Evolutionary conservation across 108 stramenopile genomes (phyloP).

Genomic region (Parietichytrium sp.): DNA sequence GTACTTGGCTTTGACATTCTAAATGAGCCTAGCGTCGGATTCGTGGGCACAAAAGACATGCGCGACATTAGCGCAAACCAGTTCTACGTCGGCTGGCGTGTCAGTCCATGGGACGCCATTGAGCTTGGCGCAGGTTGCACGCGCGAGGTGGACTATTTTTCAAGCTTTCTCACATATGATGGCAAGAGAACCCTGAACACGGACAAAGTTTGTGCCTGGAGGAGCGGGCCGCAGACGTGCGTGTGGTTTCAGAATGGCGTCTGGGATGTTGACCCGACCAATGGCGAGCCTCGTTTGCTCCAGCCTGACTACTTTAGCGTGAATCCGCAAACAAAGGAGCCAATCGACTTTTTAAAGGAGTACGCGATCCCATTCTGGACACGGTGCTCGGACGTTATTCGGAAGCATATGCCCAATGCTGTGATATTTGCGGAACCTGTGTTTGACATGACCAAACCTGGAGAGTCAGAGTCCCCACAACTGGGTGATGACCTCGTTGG

Average conservation of each 20-base stretch:
- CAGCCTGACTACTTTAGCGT: neutral
- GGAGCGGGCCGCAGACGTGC: neutral
- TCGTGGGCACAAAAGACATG: slow-evolving; percentile 30
- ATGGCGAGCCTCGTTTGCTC: neutral
- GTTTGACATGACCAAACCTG: slow-evolving; percentile 8
- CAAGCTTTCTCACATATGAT: neutral
- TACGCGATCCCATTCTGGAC: slow-evolving; percentile 33
- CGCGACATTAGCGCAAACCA: slow-evolving; percentile 3
- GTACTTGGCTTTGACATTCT: slow-evolving; percentile 42
- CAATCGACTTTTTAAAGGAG: neutral
- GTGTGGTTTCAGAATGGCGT: slow-evolving; percentile 33
- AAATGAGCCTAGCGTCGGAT: slow-evolving; percentile 37
- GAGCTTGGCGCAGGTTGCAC: slow-evolving; percentile 7
- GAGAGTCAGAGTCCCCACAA: neutral
- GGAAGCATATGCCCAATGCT: slow-evolving; percentile 36
- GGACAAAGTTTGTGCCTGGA: slow-evolving; percentile 39
- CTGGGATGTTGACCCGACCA: neutral
- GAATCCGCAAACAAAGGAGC: neutral
- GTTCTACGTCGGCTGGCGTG: slow-evolving; percentile 34
- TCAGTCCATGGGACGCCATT: slow-evolving; percentile 33
- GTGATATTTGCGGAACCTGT: slow-evolving; percentile 41
- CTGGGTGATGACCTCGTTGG: slow-evolving; percentile 22
- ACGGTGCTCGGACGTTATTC: neutral
- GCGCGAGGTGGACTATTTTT: slow-evolving; percentile 19
- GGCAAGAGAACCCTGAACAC: slow-evolving; percentile 16